phyloP scores from a whole-genome alignment of 352 stramenopile species.

The Phytophthora citricola region DNA sequence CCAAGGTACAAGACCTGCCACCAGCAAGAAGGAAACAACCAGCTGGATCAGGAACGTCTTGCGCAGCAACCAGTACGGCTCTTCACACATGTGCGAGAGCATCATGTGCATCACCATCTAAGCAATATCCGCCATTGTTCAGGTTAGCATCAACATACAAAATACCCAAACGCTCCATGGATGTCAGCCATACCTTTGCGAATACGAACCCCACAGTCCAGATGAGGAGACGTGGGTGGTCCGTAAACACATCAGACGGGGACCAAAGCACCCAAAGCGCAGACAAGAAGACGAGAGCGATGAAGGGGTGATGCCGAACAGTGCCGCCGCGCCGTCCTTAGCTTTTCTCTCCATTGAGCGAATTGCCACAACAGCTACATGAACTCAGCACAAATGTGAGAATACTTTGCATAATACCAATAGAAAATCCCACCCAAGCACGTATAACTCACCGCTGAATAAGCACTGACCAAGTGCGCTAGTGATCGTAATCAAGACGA shows the following conservation, averaged over 20 bases:
- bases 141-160: slow-evolving; percentile 1
- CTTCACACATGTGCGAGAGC: slow-evolving; percentile 88
- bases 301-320: slow-evolving; percentile 73
- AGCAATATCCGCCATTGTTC: not conserved
- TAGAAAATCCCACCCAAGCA: not conserved
- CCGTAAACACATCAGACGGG: slow-evolving; percentile 81
- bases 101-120: slow-evolving; percentile 93
- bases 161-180: not conserved
- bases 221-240: slow-evolving; percentile 86
- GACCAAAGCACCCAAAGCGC: slow-evolving; percentile 81
- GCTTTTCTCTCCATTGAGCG: slow-evolving; percentile 64
- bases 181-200: slow-evolving; percentile 58
- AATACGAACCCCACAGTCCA: slow-evolving; percentile 87
- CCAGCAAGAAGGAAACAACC: slow-evolving; percentile 65
- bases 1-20: slow-evolving; percentile 76
- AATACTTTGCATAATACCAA: not conserved
- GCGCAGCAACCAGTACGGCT: slow-evolving; percentile 85
- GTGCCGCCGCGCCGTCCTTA: slow-evolving; percentile 64
- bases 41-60: slow-evolving; percentile 83
- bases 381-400: not conserved
- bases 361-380: slow-evolving; percentile 68
- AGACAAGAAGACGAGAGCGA: slow-evolving; percentile 71
- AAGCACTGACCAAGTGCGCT: slow-evolving; percentile 73
- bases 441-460: slow-evolving; percentile 59
- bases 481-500: slow-evolving; percentile 78